Evolutionary conservation across 208 protist genomes (phyloP).

Genomic region (Acanthamoeba divionensis): DNA sequence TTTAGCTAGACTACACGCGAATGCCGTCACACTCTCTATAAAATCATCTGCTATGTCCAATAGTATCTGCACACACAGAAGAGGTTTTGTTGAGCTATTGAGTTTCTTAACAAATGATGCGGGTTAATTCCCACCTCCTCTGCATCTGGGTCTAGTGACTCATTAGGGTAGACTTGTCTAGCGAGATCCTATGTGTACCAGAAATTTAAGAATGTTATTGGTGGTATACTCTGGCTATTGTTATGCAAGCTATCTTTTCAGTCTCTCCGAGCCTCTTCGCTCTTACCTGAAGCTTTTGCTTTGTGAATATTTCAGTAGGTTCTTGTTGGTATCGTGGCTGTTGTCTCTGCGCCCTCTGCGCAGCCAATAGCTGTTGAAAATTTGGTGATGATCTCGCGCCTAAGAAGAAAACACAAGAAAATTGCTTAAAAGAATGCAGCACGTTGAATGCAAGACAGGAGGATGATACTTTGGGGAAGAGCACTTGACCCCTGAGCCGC

Average conservation of each 20-base stretch:
- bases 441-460: too few species aligned
- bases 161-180: neutral
- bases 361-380: too few species aligned
- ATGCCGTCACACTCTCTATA: conserved; percentile 51
- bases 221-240: too few species aligned
- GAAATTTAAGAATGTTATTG: too few species aligned
- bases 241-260: conserved; percentile 44
- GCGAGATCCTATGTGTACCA: conserved; percentile 5
- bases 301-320: neutral
- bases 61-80: neutral
- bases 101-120: neutral
- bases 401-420: too few species aligned
- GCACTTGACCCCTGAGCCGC: too few species aligned
- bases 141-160: neutral
- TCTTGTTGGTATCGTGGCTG: too few species aligned
- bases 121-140: neutral
- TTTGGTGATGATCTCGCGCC: too few species aligned
- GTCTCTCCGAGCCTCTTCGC: neutral
- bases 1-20: conserved; percentile 51
- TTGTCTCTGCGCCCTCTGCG: neutral
- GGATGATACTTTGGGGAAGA: too few species aligned
- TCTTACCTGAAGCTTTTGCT: neutral
- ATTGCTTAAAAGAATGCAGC: too few species aligned
- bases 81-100: neutral
- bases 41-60: conserved; percentile 58